Base-by-base conservation (phyloP, 2,329 filamentous ascomycete genomes). In the Pyrenophora tritici-repentis region DNA sequence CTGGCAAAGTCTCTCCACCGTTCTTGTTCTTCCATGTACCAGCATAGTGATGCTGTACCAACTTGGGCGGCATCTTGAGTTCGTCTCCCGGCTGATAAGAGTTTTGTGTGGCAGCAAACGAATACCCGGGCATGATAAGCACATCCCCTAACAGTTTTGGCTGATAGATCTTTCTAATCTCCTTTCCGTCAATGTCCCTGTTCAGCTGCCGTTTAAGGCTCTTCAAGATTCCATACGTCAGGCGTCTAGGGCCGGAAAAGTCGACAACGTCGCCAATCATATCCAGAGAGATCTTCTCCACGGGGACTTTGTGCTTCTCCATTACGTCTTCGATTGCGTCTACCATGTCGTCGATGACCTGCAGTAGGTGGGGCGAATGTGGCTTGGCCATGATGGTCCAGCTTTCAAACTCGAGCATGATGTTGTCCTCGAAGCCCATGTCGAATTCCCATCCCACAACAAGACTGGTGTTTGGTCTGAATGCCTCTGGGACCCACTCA, bases 371-470 rank as follows among this genome's bases (percentile, higher is more conserved):
- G 5, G 60, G 50, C 6, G 53, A 60, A 1, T 54, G 32, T 1
- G 63, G 63, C 41, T 59, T 60, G 1, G 66, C 56, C 59, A 73
- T 61, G 17, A 72, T 69, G 7, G 60, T 68, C 68, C 68, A 73
- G 42, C 47, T 65, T 3, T 62, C 58, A 47, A 73, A 72, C 47
- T 71, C 59, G 31, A 61, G 47, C 6, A 53, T 35, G 35, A 56
- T 63, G 4, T 42, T 20, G n/a, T 53, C 45, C n/a, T 48, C 45
- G 50, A 59, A 65, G 3, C 65, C 63, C 16, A 53, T 24, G 45
- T 77, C 74, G 32, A 73, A 72, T 39, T 76, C 75, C 45, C 74
- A 63, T 1, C 76, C 76, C 4, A 77, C 67, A 1, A 78, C 69
- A 4, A 76, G 47, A 7, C 60, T 58, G 1, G 72, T 60, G 1